These are phyloP conservation scores for Symbiotaphrina buchneri DNA, from an alignment of 495 filamentous ascomycete genomes.

Conservation along the genomic window DNA sequence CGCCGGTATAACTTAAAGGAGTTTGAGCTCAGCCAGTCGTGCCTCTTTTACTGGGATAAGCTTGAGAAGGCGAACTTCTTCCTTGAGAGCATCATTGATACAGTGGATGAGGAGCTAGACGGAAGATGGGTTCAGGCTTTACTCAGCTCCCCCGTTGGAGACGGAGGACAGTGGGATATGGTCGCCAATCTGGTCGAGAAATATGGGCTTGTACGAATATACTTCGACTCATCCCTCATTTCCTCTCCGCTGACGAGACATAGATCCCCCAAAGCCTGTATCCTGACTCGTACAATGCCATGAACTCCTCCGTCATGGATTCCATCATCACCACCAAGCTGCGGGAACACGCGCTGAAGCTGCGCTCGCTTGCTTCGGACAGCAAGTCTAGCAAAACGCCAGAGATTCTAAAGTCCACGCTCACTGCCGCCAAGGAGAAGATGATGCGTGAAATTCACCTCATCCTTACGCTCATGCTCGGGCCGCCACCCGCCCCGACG, in stretches of 20 bases:
- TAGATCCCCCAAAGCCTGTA: constrained; percentile 51
- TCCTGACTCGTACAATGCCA: constrained; percentile 57
- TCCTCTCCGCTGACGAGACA: neutral
- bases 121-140: constrained; percentile 44
- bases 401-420: neutral
- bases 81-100: constrained; percentile 60
- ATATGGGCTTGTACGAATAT: constrained; percentile 38
- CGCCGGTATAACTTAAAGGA: constrained; percentile 49
- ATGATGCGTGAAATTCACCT: constrained; percentile 60
- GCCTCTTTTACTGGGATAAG: constrained; percentile 92
- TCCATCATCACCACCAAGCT: constrained; percentile 63
- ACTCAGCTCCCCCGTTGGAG: constrained; percentile 39
- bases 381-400: constrained; percentile 4
- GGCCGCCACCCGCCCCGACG: constrained; percentile 43
- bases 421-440: constrained; percentile 32
- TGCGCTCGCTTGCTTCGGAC: constrained; percentile 29
- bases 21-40: constrained; percentile 71
- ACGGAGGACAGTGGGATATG: constrained; percentile 91
- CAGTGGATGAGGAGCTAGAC: constrained; percentile 40
- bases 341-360: constrained; percentile 51
- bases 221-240: neutral
- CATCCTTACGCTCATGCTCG: constrained; percentile 57
- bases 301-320: constrained; percentile 44
- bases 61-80: constrained; percentile 83
- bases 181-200: constrained; percentile 66